Evolutionary conservation across 352 stramenopile species (phyloP).

Genomic region (Globisporangium paroecandrum): DNA sequence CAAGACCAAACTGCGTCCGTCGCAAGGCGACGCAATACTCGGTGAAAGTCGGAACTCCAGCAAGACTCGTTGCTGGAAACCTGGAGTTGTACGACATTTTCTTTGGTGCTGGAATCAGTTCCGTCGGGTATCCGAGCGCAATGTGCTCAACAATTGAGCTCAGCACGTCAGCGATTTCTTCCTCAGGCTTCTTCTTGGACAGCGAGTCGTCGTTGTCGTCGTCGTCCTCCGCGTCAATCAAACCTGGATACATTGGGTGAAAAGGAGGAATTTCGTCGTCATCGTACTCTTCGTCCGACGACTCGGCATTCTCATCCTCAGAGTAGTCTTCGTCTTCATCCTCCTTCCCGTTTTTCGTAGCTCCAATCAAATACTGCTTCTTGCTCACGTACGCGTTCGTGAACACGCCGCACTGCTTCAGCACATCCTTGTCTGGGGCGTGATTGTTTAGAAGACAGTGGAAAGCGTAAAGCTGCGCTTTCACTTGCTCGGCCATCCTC

Average conservation of each 20-base stretch:
- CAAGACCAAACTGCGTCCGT: constrained; percentile 66
- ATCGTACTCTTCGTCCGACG: constrained; percentile 63
- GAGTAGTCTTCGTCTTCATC: constrained; percentile 77
- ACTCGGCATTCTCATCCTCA: constrained; percentile 57
- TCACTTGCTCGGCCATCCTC: constrained; percentile 84
- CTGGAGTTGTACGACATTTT: constrained; percentile 48
- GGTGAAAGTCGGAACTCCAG: constrained; percentile 46
- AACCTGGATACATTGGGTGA: constrained; percentile 54
- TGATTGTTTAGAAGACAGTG: constrained; percentile 88
- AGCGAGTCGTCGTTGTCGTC: constrained; percentile 28
- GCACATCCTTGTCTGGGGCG: constrained; percentile 75
- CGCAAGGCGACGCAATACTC: constrained; percentile 74
- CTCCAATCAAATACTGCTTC: constrained; percentile 51
- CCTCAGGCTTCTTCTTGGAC: constrained; percentile 57
- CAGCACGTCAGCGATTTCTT: constrained; percentile 71
- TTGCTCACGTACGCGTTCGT: constrained; percentile 79
- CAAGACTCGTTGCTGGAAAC: constrained; percentile 51
- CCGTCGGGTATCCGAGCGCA: constrained; percentile 66
- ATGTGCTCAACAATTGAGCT: constrained; percentile 82
- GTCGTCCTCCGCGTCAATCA: constrained; percentile 44
- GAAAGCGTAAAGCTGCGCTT: constrained; percentile 86
- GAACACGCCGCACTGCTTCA: constrained; percentile 84
- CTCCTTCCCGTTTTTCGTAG: constrained; percentile 41
- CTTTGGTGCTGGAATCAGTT: constrained; percentile 37
- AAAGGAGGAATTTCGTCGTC: constrained; percentile 49